Conservation (phyloP, 176 grass and related monocot genomes). For the Cenchrus americanus region DNA sequence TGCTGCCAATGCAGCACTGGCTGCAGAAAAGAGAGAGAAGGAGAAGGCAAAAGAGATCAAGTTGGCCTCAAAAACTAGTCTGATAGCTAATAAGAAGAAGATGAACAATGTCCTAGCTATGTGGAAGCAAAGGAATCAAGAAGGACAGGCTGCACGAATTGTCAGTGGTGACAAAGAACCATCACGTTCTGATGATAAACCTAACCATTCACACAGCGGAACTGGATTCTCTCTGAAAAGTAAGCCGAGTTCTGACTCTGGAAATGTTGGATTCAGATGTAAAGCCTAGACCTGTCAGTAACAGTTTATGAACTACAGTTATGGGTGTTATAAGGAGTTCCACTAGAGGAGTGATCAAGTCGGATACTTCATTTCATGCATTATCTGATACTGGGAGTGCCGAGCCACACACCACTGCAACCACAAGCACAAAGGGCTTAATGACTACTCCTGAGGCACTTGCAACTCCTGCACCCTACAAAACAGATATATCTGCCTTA, state of each 20-base stretch:
- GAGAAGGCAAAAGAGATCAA: conserved; percentile 95
- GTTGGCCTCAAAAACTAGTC: conserved; percentile 77
- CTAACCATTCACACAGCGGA: conserved; percentile 41
- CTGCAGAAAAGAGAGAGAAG: conserved; percentile 97
- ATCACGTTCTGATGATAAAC: conserved; percentile 53
- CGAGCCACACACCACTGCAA: conserved; percentile 35
- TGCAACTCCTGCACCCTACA: conserved; percentile 57
- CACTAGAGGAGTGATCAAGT: conserved; percentile 78
- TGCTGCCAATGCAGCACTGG: conserved; percentile 85
- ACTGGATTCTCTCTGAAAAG: conserved; percentile 50
- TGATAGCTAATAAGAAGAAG: conserved; percentile 97
- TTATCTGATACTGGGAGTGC: conserved; percentile 41
- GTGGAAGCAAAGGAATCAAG: conserved; percentile 99
- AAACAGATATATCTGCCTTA: conserved; percentile 77
- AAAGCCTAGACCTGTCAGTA: conserved; percentile 64
- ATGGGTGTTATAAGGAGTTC: conserved; percentile 89
- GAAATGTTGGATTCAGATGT: conserved; percentile 59
- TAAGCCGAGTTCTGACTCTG: conserved; percentile 66
- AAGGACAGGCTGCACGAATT: conserved; percentile 65
- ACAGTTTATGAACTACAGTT: conserved; percentile 71
- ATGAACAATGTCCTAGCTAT: conserved; percentile 98
- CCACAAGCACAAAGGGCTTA: conserved; percentile 28
- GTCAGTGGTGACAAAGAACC: conserved; percentile 70
- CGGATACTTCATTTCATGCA: conserved; percentile 57
- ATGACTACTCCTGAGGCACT: conserved; percentile 40